phyloP scores from a whole-genome alignment of 495 filamentous ascomycete genomes.

The Aspergillus sclerotioniger region DNA sequence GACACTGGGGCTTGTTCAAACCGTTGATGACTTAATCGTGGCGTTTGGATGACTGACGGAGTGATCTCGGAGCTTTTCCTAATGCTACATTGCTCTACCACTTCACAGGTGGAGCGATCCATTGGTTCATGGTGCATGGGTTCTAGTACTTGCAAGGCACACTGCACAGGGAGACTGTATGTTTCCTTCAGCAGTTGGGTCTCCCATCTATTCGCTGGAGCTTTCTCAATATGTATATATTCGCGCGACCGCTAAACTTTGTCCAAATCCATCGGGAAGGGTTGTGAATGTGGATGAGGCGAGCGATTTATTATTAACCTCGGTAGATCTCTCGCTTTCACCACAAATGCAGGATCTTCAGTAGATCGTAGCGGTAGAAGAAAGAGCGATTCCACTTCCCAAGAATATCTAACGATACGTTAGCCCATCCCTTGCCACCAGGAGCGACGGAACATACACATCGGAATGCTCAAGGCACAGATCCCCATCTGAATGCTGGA shows the following conservation, averaged over 20 bases:
- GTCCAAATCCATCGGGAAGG: neutral
- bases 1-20: no score
- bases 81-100: no score
- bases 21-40: no score
- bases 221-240: neutral
- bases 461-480: constrained; percentile 69
- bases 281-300: neutral
- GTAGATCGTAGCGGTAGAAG: constrained; percentile 67
- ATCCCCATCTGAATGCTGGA: constrained; percentile 73
- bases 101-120: no score
- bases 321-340: constrained; percentile 17
- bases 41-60: no score
- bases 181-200: neutral
- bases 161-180: neutral
- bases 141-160: neutral
- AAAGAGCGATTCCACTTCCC: constrained; percentile 76
- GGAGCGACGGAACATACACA: constrained; percentile 59
- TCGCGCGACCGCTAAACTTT: neutral
- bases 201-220: constrained; percentile 1
- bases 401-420: constrained; percentile 61
- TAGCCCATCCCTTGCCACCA: neutral
- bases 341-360: constrained; percentile 52
- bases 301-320: neutral
- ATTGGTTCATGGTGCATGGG: no score
- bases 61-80: no score